Evolutionary conservation across 164 flowering plant genomes (phyloP), one percentile per base, ranked within the genome.

Genomic region (Berberis vulgaris): DNA sequence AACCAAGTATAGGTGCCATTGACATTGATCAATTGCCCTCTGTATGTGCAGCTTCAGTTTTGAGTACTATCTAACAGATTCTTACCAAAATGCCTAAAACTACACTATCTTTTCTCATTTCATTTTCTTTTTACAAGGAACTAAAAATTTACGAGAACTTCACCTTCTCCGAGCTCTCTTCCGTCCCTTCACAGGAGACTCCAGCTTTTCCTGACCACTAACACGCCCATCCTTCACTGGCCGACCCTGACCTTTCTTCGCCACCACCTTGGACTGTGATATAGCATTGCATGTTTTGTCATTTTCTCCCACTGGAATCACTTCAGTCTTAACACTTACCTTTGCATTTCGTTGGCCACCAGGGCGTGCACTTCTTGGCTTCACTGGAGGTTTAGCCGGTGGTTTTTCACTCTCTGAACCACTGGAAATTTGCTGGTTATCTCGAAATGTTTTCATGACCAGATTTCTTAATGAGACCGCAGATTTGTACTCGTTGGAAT

Each of bases 401-500:
- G 69, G 61, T 40, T 76, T 10, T 54, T 60, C 68, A 7, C 44
- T 2, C 45, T 26, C 8, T 44, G 59, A 26, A 26, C 45, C 52
- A 52, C 53, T 7, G 6, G 66, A 49, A 13, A 61, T 53, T 50
- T 67, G 57, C 47, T 43, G 59, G 44, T 71, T 61, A 12, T 74
- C 77, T 65, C 63, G 65, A 67, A 80, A 63, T 41, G 63, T 69
- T 65, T 64, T 71, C 57, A 60, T 76, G 44, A 79, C 68, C 4
- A 80, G 40, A 11, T 73, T 76, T 60, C 88, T 78, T 4, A 92
- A 81, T 26, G 77, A 65, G 3, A 76, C 13, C 2, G 89, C 96
- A 4, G 85, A 73, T 54, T 76, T 79, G 71, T 83, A 73, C 60
- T 87, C 93, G 0, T 83, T 75, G 1, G 96, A 80, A 65, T 63